Evolutionary conservation across 1,139 yeast genomes (phyloP).

Genomic region (Debaryomyces psychrophilus): DNA sequence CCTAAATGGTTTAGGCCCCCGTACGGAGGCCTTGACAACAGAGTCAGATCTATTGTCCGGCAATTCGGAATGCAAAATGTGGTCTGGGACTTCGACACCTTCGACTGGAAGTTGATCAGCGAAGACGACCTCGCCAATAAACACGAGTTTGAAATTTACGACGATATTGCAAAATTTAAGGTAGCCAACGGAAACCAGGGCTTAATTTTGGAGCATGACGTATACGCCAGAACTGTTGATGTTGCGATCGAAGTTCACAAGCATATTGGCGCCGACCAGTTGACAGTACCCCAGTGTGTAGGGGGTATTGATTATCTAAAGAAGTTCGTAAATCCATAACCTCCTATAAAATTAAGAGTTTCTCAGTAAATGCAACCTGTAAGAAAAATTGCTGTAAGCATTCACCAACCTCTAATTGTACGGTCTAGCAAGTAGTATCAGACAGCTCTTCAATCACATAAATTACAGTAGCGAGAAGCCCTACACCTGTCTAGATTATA

Average conservation of each 20-base stretch:
- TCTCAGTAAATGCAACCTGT: background rate
- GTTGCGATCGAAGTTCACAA: constrained; percentile 62
- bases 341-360: background rate
- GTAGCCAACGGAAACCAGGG: constrained; percentile 48
- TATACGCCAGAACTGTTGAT: constrained; percentile 64
- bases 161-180: constrained; percentile 60
- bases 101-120: constrained; percentile 80
- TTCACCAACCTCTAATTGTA: no score
- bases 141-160: constrained; percentile 53
- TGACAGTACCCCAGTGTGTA: constrained; percentile 85
- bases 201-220: constrained; percentile 84
- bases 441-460: no score
- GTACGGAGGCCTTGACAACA: constrained; percentile 88
- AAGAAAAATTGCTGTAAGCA: background rate
- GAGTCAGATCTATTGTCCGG: constrained; percentile 76
- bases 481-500: no score
- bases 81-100: constrained; percentile 89
- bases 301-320: constrained; percentile 58
- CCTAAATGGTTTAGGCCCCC: constrained; percentile 98
- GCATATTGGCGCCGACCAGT: constrained; percentile 56
- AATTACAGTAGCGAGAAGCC: no score
- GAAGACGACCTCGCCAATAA: constrained; percentile 28
- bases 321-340: constrained; percentile 20
- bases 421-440: no score
- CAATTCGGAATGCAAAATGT: constrained; percentile 89